Evolutionary conservation across 225 moss, liverwort and hornwort species (phyloP), one percentile per base, ranked within the genome.

Genomic region (Pleurozium schreberi): DNA sequence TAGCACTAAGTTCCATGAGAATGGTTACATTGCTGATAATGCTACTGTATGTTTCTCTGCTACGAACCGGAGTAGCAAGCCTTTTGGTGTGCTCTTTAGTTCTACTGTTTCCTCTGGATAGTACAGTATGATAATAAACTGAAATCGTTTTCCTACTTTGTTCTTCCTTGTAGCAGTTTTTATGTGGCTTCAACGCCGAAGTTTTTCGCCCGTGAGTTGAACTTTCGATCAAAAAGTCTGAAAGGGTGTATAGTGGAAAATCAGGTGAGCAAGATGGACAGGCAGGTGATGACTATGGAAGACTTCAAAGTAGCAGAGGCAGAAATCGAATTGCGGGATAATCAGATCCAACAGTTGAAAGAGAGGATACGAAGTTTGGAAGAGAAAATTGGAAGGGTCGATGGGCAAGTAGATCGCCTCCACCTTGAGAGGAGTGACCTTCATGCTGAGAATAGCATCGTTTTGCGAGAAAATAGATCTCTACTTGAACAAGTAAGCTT

Each of bases 401-500:
- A 97, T 92, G 91, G 87, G 38, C 94, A 97, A 84, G 82, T 96
- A 75, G 81, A 81, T 81, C 78, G 85, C 38, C 89, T 89, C 82
- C 95, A 95, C 67, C 65, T 91, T 57, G 95, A 91, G 64, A 87
- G 92, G 82, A 91, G 87, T 81, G 88, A 90, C 73, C 89, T 98
- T 80, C 95, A 92, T 74, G 90, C 87, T 59, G 96, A 97, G 67
- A 97, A 95, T 81, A 92, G 89, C 30, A 94, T 95, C 71, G 93
- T 95, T 75, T 87, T 98, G 84, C 93, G 91, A 84, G 97, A 98
- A 89, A 94, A 95, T 71, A 92, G 93, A 74, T 81, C 94, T 87
- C 92, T 97, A 40, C 91, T 96, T 61, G 95, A 95, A 61, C 96
- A 98, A 93, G 98, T 96, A 90, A 86, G 78, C 84, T 82, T n/a